Evolutionary conservation across 1,284 basidiomycete genomes (phyloP), one percentile per base, ranked within the genome.

Genomic region (Puccinia hordei): DNA sequence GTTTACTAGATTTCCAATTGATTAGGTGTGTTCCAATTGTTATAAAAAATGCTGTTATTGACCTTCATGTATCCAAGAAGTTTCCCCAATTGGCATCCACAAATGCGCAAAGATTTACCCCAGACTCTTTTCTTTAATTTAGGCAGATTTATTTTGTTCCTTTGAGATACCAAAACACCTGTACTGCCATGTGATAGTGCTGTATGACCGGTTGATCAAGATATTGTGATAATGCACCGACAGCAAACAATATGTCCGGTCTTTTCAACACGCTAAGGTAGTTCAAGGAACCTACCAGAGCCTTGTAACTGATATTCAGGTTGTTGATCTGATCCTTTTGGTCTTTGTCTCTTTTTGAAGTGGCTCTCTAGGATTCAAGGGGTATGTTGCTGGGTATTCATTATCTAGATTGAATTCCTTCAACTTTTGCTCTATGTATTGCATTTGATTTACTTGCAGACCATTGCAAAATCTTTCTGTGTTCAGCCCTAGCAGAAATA

Each of bases 1-100:
- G 88, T 46, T 86, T 85, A 57, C 85, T 84, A 0, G 87, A 86
- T n/a, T 78, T 78, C 87, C 87, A 89, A 2, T 85, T 84, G 13
- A 69, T 10, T 4, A 65, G 24, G 15, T 65, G 30, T 6, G 8
- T 22, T 38, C 61, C 61, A 38, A 22, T 19, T 17, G 13, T 33
- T 5, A 65, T 19, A 8, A 38, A 30, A 38, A 38, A 65, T n/a
- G 33, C 61, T 9, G 61, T 38, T 2, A 65, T 22, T 17, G 24
- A 65, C 9, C 61, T 19, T 17, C 38, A 9, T 6, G 61, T 65
- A 6, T 8, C 19, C 3, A 38, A 22, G 22, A 30, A 65, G 61
- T 65, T 65, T 19, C 61, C 61, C 61, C 61, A 65, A 33, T 65
- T 33, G 6, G 33, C 6, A 65, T 65, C 61, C 3, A 65, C 38